Evolutionary conservation across 2,329 filamentous ascomycete genomes (phyloP), one percentile per base, ranked within the genome.

Genomic region (Chaetomium sp.): DNA sequence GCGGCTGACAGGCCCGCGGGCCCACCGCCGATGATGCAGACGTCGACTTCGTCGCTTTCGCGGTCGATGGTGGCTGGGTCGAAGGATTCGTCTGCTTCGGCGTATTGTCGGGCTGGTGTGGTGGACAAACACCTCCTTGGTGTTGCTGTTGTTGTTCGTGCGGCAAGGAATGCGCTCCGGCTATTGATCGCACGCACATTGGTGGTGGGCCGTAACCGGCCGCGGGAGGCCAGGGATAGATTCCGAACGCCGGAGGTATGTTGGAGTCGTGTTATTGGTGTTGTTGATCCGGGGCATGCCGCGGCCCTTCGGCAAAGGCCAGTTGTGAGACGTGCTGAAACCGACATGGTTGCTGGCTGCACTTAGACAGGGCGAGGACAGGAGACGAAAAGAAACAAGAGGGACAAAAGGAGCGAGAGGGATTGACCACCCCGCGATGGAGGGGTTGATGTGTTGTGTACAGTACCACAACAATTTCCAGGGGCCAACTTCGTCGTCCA

Each of bases 11-110:
- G 80, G 57, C 94, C 94, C 52, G 94, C 89, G 52, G 94, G 94
- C n/a, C 94, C 92, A 71, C 89, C 94, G 67, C 94, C 94, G 53
- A 99, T 84, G 67, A 99, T 97, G 72, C 91, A 95, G 35, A 99
- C 91, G 72, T 99, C 94, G 35, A 99, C 94, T 73, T 94, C 77
- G 67, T 99, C 94, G 53, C 84, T 88, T 71, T 97, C 94, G 62
- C 94, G 86, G 62, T 97, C 92, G 56, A 91, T 77, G 54, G 71
- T 73, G 32, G 75, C 72, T 7, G 86, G 86, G 67, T 91, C 85
- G 64, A 89, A 88, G 54, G 75, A 67, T 38, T 82, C 81, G 55
- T 82, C 75, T 33, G 61, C 68, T 48, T 66, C 69, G 49, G 59
- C 59, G 36, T 56, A 60, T 46, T 43, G 57, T 46, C 59, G 63